Evolutionary conservation across 169 alveolate species (phyloP).

Genomic region (Eimeria mitis): DNA sequence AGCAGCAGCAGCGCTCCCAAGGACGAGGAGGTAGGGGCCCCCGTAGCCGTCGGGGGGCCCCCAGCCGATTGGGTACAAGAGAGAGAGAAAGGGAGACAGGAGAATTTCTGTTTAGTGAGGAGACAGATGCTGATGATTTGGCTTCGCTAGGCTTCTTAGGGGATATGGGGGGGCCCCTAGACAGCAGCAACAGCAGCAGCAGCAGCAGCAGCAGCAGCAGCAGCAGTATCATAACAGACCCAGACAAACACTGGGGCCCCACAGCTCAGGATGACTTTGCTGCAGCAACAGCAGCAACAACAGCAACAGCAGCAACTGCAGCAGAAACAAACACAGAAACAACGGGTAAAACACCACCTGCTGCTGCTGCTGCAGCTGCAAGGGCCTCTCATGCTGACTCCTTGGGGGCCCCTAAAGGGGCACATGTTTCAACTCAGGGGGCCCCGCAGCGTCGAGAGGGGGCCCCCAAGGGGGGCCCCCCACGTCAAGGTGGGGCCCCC

Average conservation of each 20-base stretch:
- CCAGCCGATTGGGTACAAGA: background rate
- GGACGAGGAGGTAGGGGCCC: background rate
- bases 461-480: background rate
- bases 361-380: background rate
- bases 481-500: background rate
- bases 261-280: no score
- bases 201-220: background rate
- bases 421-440: background rate
- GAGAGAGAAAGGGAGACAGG: conserved; percentile 20
- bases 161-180: background rate
- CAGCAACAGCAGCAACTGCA: background rate
- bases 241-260: background rate
- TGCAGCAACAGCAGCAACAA: background rate
- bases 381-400: background rate
- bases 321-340: background rate
- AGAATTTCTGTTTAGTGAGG: background rate
- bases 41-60: conserved; percentile 1
- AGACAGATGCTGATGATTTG: background rate
- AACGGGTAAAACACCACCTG: background rate
- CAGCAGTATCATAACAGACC: no score
- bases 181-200: background rate
- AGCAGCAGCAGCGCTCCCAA: background rate
- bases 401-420: background rate
- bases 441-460: background rate
- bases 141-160: background rate